Evolutionary conservation across 2,329 filamentous ascomycete genomes (phyloP), one percentile per base, ranked within the genome.

Genomic region (Stachybotrys chlorohalonatus): DNA sequence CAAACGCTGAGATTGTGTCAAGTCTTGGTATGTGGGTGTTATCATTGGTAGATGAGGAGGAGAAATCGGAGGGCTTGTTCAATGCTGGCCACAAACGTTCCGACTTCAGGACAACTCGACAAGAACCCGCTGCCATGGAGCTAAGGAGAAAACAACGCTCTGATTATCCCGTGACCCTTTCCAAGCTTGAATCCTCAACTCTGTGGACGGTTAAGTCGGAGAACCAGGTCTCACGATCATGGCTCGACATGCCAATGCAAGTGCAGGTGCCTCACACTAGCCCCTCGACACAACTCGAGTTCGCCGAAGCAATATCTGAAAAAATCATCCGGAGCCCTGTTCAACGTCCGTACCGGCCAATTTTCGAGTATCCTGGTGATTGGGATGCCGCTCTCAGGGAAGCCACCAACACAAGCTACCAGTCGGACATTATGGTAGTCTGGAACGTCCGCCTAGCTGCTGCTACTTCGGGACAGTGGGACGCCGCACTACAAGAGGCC

Each of bases 401-500:
- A 16, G 54, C 60, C 51, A 46, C 56, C 32, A 39, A 31, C 39
- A 56, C 55, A 53, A 61, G 61, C 52, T 54, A 56, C 15, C 52
- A 53, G 15, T 47, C 46, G n/a, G 46, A 47, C 17, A n/a, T 47
- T 3, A 47, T 16, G 15, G 46, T 47, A 47, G 46, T 11, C 46
- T 47, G 46, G 46, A 49, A 36, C 17, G 47, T 51, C 24, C 57
- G 58, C 52, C 64, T 58, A 30, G 59, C 54, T 57, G 63, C 51
- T 56, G 66, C 59, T 53, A 65, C 55, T 31, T 62, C 58, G 57
- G 64, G 62, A 13, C 52, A 68, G 53, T 76, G 75, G 75, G 63
- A 68, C 8, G 62, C 63, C 16, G 75, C 75, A 5, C 67, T 78
- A 46, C 55, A 59, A 6, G 62, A 63, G 47, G 63, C 63, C 39